Conservation (phyloP, 371 early-diverging fungal genomes). For the Rhizopus delemar region DNA sequence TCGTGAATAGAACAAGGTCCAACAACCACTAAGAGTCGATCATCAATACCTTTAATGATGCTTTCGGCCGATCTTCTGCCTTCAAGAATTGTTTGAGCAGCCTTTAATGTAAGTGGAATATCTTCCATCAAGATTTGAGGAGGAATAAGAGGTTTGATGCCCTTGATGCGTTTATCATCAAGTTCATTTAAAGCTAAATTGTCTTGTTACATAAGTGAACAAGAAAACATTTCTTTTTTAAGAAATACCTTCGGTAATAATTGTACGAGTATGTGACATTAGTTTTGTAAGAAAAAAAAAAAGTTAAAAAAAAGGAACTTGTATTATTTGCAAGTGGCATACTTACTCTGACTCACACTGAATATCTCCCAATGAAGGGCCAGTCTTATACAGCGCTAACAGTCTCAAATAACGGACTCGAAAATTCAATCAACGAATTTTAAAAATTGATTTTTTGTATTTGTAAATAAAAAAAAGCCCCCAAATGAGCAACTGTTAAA, state of each 20-base stretch:
- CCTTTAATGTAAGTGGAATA: constrained; percentile 66
- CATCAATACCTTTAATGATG: constrained; percentile 75
- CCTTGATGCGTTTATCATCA: constrained; percentile 88
- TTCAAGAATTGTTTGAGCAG: constrained; percentile 52
- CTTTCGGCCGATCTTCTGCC: constrained; percentile 61
- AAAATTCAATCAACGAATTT: too few relatives aligned
- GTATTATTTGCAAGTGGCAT: too few relatives aligned
- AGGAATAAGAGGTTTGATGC: constrained; percentile 89
- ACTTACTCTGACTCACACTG: too few relatives aligned
- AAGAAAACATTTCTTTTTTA: neutral
- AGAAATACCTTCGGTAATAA: constrained; percentile 31
- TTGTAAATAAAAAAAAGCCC: too few relatives aligned
- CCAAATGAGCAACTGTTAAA: too few relatives aligned
- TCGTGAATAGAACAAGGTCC: constrained; percentile 95
- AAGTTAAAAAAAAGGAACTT: too few relatives aligned
- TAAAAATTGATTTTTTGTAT: too few relatives aligned
- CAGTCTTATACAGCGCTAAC: too few relatives aligned
- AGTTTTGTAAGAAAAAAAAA: neutral
- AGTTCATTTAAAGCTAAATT: constrained; percentile 81
- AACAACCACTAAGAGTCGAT: constrained; percentile 78
- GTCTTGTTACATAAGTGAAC: neutral
- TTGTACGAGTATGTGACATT: constrained; percentile 25
- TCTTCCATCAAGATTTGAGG: constrained; percentile 95
- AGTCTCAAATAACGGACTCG: too few relatives aligned
- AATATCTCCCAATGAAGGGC: too few relatives aligned